phyloP scores from a whole-genome alignment of 2,329 filamentous ascomycete species.

The Didymella glomerata region DNA sequence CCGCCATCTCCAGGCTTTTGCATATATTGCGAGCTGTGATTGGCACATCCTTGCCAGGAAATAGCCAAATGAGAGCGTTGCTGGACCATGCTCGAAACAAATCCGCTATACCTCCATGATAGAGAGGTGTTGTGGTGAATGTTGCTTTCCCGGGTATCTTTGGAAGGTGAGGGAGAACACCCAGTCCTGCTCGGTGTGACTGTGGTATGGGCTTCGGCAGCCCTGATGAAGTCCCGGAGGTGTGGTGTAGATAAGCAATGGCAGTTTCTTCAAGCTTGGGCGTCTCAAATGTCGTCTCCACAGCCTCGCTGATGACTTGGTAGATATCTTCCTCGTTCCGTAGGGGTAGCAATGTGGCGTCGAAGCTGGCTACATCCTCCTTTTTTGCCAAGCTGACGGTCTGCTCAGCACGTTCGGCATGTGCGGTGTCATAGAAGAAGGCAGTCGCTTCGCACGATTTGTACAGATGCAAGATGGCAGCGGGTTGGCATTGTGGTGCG shows the following conservation, averaged over 20 bases:
- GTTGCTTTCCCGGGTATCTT: slow-evolving; percentile 55
- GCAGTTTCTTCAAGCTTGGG: slow-evolving; percentile 43
- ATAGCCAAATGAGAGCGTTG: slow-evolving; percentile 68
- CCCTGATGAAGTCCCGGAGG: slow-evolving; percentile 71
- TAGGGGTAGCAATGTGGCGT: slow-evolving; percentile 28
- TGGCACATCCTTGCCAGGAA: slow-evolving; percentile 64
- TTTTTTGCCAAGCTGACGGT: slow-evolving; percentile 31
- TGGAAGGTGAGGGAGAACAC: slow-evolving; percentile 61
- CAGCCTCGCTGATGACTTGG: slow-evolving; percentile 26
- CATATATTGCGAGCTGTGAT: slow-evolving; percentile 65
- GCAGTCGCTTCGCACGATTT: slow-evolving; percentile 53
- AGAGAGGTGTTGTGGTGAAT: slow-evolving; percentile 72
- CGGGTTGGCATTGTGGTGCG: slow-evolving; percentile 59
- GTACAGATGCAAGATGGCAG: slow-evolving; percentile 64
- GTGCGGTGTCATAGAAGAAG: slow-evolving; percentile 59
- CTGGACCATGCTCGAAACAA: slow-evolving; percentile 69
- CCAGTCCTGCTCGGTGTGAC: slow-evolving; percentile 63
- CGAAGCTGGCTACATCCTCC: slow-evolving; percentile 17
- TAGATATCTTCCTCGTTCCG: slow-evolving; percentile 34
- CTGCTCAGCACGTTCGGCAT: slow-evolving; percentile 45
- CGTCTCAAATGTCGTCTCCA: slow-evolving; percentile 17
- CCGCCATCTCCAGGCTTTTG: slow-evolving; percentile 56
- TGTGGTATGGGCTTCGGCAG: slow-evolving; percentile 70
- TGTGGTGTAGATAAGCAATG: slow-evolving; percentile 68
- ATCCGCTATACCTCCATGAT: slow-evolving; percentile 71